Conservation (phyloP, 1,284 basidiomycete species). For the Tilletia indica region DNA sequence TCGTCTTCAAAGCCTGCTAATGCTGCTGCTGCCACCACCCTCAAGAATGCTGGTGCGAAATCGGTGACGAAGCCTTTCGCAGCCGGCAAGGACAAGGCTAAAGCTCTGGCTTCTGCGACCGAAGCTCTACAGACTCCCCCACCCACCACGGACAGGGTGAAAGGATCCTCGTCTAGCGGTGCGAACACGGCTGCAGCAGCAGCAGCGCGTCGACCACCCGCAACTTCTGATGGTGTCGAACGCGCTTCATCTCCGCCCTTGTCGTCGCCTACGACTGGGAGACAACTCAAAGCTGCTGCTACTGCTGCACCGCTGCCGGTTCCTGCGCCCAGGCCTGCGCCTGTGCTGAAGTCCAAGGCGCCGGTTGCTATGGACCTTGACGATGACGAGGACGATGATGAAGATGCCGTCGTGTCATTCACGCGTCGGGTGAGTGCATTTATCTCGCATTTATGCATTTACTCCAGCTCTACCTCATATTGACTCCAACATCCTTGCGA, state of each 20-base stretch:
- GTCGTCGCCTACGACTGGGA: slow-evolving; percentile 28
- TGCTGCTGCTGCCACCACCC: too few species aligned
- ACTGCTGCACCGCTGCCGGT: not conserved
- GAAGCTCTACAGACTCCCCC: slow-evolving; percentile 16
- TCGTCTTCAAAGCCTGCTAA: not conserved
- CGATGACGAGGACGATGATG: slow-evolving; percentile 30
- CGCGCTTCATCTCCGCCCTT: slow-evolving; percentile 29
- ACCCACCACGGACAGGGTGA: slow-evolving; percentile 9
- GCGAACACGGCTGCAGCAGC: not conserved
- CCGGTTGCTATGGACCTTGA: slow-evolving; percentile 32
- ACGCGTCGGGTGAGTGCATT: not conserved
- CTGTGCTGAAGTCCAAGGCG: slow-evolving; percentile 10
- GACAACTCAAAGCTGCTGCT: not conserved
- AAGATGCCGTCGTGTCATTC: slow-evolving; percentile 19
- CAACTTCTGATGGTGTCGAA: slow-evolving; percentile 25
- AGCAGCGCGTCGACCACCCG: slow-evolving; percentile 3
- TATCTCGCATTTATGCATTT: too few species aligned
- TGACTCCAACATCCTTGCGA: too few species aligned
- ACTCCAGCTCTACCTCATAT: too few species aligned
- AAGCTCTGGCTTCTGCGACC: not conserved
- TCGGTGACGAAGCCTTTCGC: not conserved
- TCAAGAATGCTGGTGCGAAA: not conserved
- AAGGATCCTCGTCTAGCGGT: slow-evolving; percentile 16
- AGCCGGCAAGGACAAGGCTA: not conserved
- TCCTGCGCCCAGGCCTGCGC: slow-evolving; percentile 18